Percentiles rank a stretch among this genome's conserved stretches.
Evolutionary conservation across 2,329 filamentous ascomycete genomes (phyloP).

Genomic region (Curvularia sp.): DNA sequence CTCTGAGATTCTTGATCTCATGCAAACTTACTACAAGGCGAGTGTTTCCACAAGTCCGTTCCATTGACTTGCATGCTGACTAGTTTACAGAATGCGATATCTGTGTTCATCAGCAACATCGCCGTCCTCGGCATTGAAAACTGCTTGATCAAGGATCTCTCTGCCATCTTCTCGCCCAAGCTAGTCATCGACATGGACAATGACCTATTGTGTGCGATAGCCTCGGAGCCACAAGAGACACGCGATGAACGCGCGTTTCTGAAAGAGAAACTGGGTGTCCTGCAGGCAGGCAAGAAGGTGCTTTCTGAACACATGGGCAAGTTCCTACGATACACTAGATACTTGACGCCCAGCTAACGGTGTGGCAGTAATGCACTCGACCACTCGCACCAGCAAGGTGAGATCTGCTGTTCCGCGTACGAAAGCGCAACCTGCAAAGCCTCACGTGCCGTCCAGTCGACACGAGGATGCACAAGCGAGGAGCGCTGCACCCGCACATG

Average conservation of each 20-base stretch:
- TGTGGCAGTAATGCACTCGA: constrained; percentile 11
- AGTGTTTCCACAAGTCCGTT: neutral
- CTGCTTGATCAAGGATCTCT: constrained; percentile 32
- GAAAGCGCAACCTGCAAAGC: neutral
- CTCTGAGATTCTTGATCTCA: constrained; percentile 36
- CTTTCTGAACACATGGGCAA: constrained; percentile 28
- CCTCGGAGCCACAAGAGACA: constrained; percentile 36
- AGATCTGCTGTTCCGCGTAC: neutral
- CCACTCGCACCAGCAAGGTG: neutral
- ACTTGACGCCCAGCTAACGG: neutral
- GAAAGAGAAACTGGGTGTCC: constrained; percentile 22
- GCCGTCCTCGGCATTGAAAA: constrained; percentile 38
- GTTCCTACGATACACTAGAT: too few relatives aligned
- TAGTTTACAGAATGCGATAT: constrained; percentile 27
- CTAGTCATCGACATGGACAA: constrained; percentile 31
- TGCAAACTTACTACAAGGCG: constrained; percentile 42
- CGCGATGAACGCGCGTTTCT: constrained; percentile 21
- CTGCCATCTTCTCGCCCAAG: constrained; percentile 30
- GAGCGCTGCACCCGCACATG: neutral
- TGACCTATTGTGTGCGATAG: constrained; percentile 30
- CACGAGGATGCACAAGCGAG: neutral
- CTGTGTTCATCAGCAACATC: constrained; percentile 39
- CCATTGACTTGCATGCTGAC: constrained; percentile 11
- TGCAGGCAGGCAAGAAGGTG: constrained; percentile 24
- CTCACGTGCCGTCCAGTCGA: neutral